Conservation (phyloP, 2,329 filamentous ascomycete genomes). For the Monilinia fructigena region DNA sequence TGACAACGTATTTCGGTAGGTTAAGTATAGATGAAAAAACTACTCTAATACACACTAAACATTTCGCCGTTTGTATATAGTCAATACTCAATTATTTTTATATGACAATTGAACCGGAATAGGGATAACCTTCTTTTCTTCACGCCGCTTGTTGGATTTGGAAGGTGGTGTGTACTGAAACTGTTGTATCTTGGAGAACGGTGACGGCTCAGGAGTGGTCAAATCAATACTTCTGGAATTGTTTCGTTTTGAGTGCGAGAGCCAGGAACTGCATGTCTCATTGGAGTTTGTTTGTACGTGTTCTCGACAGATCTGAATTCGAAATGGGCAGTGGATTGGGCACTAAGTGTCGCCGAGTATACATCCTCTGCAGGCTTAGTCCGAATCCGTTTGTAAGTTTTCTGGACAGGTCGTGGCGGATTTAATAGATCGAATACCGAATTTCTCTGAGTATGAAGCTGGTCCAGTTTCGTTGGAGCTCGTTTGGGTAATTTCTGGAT, state of each 20-base stretch:
- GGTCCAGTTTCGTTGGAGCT: background rate
- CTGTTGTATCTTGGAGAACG: background rate
- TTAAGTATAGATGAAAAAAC: too few species aligned
- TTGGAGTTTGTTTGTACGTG: background rate
- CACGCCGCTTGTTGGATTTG: background rate
- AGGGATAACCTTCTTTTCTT: background rate
- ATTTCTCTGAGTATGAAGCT: too few species aligned
- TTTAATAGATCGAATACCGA: too few species aligned
- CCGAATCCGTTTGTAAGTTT: too few species aligned
- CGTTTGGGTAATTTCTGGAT: background rate
- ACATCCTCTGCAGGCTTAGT: too few species aligned
- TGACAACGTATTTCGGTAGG: background rate
- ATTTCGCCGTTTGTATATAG: background rate
- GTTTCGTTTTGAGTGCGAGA: background rate
- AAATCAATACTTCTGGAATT: slow-evolving; percentile 8
- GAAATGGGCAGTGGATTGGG: too few species aligned
- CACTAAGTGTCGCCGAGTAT: too few species aligned
- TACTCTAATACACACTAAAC: background rate
- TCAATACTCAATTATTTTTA: background rate
- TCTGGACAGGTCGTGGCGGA: too few species aligned
- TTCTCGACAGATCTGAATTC: background rate
- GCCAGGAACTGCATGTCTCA: background rate
- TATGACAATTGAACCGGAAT: background rate
- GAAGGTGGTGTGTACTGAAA: slow-evolving; percentile 13
- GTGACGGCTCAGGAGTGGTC: slow-evolving; percentile 13